phyloP scores from a whole-genome alignment of 495 filamentous ascomycete genomes.

The Polyplosphaeria fusca region DNA sequence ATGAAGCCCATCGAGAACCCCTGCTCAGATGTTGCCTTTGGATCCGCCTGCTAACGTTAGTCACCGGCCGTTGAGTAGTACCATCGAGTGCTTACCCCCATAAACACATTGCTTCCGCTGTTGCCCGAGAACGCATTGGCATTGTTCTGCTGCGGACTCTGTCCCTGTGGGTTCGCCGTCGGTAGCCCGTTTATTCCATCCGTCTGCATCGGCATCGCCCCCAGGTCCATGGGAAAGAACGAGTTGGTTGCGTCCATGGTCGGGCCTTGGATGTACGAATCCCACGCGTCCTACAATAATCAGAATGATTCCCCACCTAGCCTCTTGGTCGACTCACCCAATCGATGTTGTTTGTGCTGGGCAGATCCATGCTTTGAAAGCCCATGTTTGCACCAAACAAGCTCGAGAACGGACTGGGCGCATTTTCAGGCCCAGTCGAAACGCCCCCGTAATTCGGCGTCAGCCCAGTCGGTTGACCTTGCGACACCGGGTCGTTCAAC shows the following conservation, averaged over 20 bases:
- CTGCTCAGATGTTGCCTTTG: conserved; percentile 16
- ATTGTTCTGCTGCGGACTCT: conserved; percentile 5
- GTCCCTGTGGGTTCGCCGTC: background rate
- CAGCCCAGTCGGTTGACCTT: conserved; percentile 19
- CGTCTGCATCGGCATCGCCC: conserved; percentile 18
- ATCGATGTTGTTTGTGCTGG: conserved; percentile 59
- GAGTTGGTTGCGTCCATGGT: conserved; percentile 35
- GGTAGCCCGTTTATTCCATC: conserved; percentile 15
- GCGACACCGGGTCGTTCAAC: conserved; percentile 41
- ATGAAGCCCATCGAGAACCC: conserved; percentile 25
- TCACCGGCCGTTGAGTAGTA: background rate
- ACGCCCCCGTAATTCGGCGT: conserved; percentile 28
- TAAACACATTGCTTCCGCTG: conserved; percentile 30
- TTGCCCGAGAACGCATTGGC: conserved; percentile 21
- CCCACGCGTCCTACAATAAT: conserved; percentile 38
- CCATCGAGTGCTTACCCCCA: conserved; percentile 27
- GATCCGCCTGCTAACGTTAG: conserved; percentile 15
- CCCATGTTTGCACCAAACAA: conserved; percentile 50
- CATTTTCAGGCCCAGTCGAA: conserved; percentile 21
- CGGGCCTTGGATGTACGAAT: conserved; percentile 43
- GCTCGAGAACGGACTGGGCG: conserved; percentile 45
- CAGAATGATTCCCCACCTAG: conserved; percentile 10
- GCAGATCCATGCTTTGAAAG: conserved; percentile 55
- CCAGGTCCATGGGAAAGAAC: conserved; percentile 39
- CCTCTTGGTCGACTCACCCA: conserved; percentile 58